phyloP scores from a whole-genome alignment of 305 asterid genomes.

The Solanum hybrid region DNA sequence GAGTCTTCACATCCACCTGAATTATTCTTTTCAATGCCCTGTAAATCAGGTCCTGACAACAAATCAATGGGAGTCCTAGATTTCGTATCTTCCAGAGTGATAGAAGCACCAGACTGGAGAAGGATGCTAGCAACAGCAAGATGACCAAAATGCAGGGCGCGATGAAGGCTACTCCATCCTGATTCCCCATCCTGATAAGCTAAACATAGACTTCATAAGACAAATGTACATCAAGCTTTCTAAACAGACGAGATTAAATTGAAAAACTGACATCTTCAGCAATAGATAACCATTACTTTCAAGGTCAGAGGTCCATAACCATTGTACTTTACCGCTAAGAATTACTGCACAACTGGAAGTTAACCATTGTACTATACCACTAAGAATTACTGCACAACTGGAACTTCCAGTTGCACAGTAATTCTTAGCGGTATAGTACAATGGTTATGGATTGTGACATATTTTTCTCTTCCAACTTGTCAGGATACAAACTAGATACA shows the following conservation, averaged over 20 bases:
- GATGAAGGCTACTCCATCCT: conserved; percentile 97
- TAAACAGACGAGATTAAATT: not conserved
- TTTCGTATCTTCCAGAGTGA: conserved; percentile 76
- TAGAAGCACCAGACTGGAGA: conserved; percentile 63
- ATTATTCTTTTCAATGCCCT: conserved; percentile 40
- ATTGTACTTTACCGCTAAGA: not conserved
- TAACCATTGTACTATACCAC: too few species aligned
- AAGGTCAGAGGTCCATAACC: not conserved
- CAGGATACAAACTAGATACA: not conserved
- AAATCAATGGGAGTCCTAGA: conserved; percentile 82
- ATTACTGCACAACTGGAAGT: not conserved
- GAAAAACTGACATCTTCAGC: not conserved
- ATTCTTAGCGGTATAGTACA: too few species aligned
- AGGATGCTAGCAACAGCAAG: conserved; percentile 87
- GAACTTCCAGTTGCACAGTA: too few species aligned
- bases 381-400: too few species aligned
- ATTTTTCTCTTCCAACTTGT: not conserved
- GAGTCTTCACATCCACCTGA: conserved; percentile 36
- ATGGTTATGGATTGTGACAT: not conserved
- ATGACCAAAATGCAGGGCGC: conserved; percentile 94
- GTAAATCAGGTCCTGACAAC: conserved; percentile 83
- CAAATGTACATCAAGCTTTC: not conserved
- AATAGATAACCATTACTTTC: not conserved
- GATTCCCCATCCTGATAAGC: conserved; percentile 87
- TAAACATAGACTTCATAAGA: conserved; percentile 5